Evolutionary conservation across 2,329 filamentous ascomycete genomes (phyloP).

Genomic region (Cladosporium sp.): DNA sequence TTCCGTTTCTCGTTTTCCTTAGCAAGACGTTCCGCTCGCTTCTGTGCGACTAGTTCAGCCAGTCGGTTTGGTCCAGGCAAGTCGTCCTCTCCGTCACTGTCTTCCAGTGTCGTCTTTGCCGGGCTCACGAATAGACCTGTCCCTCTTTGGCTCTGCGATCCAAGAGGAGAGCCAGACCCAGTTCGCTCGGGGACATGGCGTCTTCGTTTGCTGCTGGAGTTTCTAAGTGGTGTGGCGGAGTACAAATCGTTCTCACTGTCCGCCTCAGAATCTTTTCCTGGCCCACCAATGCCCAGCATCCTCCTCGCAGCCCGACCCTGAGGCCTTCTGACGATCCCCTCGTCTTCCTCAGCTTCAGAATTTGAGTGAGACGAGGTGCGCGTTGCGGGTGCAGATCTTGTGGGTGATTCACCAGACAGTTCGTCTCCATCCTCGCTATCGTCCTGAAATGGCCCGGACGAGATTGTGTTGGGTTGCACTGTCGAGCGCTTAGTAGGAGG

Average conservation of each 20-base stretch:
- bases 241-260: constrained; percentile 26
- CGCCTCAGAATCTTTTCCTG: background rate
- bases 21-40: constrained; percentile 25
- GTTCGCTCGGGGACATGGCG: constrained; percentile 12
- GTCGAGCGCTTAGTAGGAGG: constrained; percentile 10
- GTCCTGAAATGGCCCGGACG: constrained; percentile 4
- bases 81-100: constrained; percentile 19
- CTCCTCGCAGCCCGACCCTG: constrained; percentile 25
- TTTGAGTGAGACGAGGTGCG: background rate
- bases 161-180: constrained; percentile 14
- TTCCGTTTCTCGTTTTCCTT: constrained; percentile 17
- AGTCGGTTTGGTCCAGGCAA: constrained; percentile 23
- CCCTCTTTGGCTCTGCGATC: constrained; percentile 10
- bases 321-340: constrained; percentile 18
- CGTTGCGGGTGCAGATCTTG: too few species aligned
- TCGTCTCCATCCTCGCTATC: constrained; percentile 9
- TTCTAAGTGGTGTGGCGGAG: constrained; percentile 22
- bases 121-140: constrained; percentile 28
- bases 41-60: constrained; percentile 27
- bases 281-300: constrained; percentile 18
- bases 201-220: background rate
- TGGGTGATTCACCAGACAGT: background rate
- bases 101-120: constrained; percentile 17
- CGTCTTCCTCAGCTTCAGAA: background rate
- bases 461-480: background rate